Base-by-base conservation (phyloP, 208 protist genomes). In the Trypanosoma melophagium region DNA sequence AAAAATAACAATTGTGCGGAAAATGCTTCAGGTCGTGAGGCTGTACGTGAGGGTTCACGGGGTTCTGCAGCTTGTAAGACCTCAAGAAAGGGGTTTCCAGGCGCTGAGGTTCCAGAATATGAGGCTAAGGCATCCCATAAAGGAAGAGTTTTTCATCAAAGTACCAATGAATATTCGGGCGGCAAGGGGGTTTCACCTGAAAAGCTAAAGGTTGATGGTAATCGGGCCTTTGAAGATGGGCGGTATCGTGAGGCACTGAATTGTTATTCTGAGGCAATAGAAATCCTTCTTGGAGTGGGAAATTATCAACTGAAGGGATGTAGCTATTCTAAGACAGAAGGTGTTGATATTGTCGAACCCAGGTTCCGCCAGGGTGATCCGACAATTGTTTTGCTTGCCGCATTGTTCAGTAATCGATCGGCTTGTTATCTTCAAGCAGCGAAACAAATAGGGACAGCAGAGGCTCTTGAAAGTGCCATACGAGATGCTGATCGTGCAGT, bases 401-500 rank as follows among this genome's bases (percentile, higher is more conserved):
- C 93, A 9, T 73, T 98, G 31, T 87, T 95, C 84, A 96, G 89
- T 68, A 98, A 98, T 79, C 86, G 97, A 47, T 96, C 92, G n/a
- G 95, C 96, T n/a, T 81, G 86, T 19, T 95, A 92, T 71, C 62
- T 92, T 40, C 80, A 92, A 56, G 75, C 86, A 3, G 75, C 79
- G 7, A 84, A 94, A 40, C 64, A 93, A 47, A 70, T 82, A 79
- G 50, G 55, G 44, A 78, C 83, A 35, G 56, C 65, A 42, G 80
- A 81, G 35, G 76, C 79, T 25, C 89, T 86, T 66, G 79, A 79
- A 35, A 77, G 69, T 50, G 95, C 96, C 16, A 77, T 98, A 19
- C 69, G 82, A 35, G 97, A 98, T 63, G 96, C 94, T 4, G 87
- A 97, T 38, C 80, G 90, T 52, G 75, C 83, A 8, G 81, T 98